phyloP scores from a whole-genome alignment of 345 rosid genomes.

The Leavenworthia alabamica region DNA sequence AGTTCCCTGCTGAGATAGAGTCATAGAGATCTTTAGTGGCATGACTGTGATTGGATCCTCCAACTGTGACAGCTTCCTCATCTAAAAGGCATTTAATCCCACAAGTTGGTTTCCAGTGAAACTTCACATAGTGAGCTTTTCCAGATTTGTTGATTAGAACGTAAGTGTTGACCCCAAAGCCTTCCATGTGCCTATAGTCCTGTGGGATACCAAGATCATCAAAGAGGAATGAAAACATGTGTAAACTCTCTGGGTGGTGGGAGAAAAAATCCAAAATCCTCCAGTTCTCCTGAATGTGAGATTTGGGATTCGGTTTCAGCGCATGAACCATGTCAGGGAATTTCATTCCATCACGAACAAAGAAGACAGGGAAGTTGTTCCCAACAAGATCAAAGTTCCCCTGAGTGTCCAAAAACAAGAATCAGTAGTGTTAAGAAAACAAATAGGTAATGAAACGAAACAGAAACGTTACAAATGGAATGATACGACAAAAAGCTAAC shows the following conservation, averaged over 20 bases:
- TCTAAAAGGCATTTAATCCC: slow-evolving; percentile 75
- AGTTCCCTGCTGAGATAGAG: slow-evolving; percentile 87
- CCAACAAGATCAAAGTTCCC: slow-evolving; percentile 99
- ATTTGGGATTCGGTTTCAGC: slow-evolving; percentile 92
- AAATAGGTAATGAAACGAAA: neutral
- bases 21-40: slow-evolving; percentile 91
- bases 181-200: slow-evolving; percentile 97
- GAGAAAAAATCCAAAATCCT: slow-evolving; percentile 92
- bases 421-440: neutral
- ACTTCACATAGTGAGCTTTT: slow-evolving; percentile 75
- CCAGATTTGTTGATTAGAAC: slow-evolving; percentile 81
- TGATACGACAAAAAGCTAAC: slow-evolving; percentile 31
- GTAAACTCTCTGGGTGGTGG: slow-evolving; percentile 89
- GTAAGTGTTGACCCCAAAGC: slow-evolving; percentile 83
- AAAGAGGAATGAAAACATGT: slow-evolving; percentile 80
- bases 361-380: slow-evolving; percentile 96
- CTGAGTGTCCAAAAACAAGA: slow-evolving; percentile 33
- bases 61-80: slow-evolving; percentile 81
- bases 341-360: slow-evolving; percentile 90
- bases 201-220: slow-evolving; percentile 91
- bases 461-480: neutral
- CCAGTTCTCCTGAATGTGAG: slow-evolving; percentile 96
- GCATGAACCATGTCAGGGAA: slow-evolving; percentile 96
- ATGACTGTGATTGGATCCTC: slow-evolving; percentile 96
- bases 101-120: slow-evolving; percentile 98